Evolutionary conservation across 192 early-diverging fungal species (phyloP), one percentile per base, ranked within the genome.

Genomic region (Linnemannia schmuckeri): DNA sequence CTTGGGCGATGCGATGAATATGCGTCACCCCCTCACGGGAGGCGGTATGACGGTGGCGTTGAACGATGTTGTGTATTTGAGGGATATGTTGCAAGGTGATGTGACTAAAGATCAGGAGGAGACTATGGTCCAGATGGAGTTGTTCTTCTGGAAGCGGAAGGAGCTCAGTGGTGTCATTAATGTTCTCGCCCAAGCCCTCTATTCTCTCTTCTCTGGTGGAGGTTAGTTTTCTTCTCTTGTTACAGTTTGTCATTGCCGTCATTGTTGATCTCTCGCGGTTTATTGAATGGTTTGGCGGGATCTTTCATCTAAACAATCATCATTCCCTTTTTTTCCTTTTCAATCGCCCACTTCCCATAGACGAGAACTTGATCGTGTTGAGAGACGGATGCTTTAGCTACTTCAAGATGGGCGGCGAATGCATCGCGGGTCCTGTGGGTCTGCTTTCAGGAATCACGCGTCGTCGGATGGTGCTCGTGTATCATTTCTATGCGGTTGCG

Each of bases 41-140:
- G 97, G 96, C 74, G 98, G 98, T 35, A 99, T 99, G 98, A 98
- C 98, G 0, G 95, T 99, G 0, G 98, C 94, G 1, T 91, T 99
- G 54, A 97, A 96, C 92, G 98, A 99, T 88, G 95, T 97, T 6
- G 95, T 97, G 1, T 91, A 94, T 41, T 70, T 98, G 40, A 74
- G 90, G 13, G 90, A 96, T 6, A 82, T 95, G n/a, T 88, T 97
- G 63, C 74, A 80, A 37, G 83, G 75, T 24, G 82, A 88, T 47
- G 80, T 88, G 49, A 78, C 93, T 0, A 87, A 88, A 9, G 90
- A 90, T 47, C 90, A 93, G 40, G 88, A 82, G 40, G 91, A 94
- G 17, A 84, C 83, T 6, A 76, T 86, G 71, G 89, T 89, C 10
- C 83, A 93, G 63, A 88, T 97, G 94, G 90, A 85, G 70, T 70